These are phyloP conservation scores for Globisporangium lucens DNA, from an alignment of 352 stramenopile genomes.

Conservation along the genomic window DNA sequence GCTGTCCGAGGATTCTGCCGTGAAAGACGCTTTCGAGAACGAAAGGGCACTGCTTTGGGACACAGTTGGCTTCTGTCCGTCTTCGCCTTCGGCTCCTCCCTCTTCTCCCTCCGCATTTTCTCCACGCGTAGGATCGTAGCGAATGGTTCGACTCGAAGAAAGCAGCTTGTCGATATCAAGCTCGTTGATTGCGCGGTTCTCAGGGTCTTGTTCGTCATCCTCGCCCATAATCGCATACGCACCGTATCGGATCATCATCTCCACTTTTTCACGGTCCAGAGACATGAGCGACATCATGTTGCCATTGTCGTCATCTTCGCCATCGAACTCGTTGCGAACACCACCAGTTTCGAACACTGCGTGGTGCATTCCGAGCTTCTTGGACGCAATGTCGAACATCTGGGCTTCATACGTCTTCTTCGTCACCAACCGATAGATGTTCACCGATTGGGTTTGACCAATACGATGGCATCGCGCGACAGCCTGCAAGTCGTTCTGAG, in stretches of 20 bases:
- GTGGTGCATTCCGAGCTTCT: constrained; percentile 98
- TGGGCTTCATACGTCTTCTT: constrained; percentile 99
- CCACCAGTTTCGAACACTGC: constrained; percentile 96
- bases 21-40: constrained; percentile 89
- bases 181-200: constrained; percentile 88
- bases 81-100: constrained; percentile 30
- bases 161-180: constrained; percentile 87
- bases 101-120: constrained; percentile 40
- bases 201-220: constrained; percentile 91
- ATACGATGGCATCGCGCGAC: constrained; percentile 99
- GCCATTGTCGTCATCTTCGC: constrained; percentile 91
- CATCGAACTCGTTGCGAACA: constrained; percentile 91
- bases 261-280: constrained; percentile 96
- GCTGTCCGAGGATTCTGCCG: constrained; percentile 79
- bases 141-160: constrained; percentile 83
- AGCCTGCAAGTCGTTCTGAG: constrained; percentile 98
- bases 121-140: constrained; percentile 75
- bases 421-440: constrained; percentile 99
- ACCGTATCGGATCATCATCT: constrained; percentile 97
- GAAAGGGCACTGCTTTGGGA: constrained; percentile 69
- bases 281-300: constrained; percentile 93
- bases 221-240: constrained; percentile 97
- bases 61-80: constrained; percentile 29
- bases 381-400: constrained; percentile 99
- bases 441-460: constrained; percentile 98